Evolutionary conservation across 1,284 basidiomycete genomes (phyloP).

Genomic region (Leccinum glutinopallens): DNA sequence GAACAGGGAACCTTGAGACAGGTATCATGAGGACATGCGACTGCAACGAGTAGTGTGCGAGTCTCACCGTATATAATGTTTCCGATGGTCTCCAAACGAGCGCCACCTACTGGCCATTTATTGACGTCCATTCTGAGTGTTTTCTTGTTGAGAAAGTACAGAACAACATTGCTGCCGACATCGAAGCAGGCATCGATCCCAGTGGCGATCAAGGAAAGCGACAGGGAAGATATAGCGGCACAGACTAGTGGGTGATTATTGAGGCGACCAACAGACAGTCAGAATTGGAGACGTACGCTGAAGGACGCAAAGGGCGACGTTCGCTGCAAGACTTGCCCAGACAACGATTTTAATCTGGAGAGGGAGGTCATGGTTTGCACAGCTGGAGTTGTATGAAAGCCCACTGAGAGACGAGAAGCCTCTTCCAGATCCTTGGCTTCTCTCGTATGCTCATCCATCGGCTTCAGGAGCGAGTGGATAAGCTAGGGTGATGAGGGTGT

Average conservation of each 20-base stretch:
- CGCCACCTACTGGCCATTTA: no score
- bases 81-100: constrained; percentile 68
- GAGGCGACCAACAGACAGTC: no score
- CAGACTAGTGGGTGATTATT: no score
- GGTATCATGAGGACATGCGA: constrained; percentile 13
- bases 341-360: constrained; percentile 73
- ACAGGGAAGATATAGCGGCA: no score
- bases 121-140: no score
- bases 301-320: no score
- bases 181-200: no score
- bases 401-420: constrained; percentile 63
- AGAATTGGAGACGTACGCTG: no score
- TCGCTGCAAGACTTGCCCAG: no score
- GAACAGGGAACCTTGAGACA: constrained; percentile 63
- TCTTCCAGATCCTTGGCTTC: constrained; percentile 71
- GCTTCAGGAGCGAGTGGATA: constrained; percentile 82
- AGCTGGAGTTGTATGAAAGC: constrained; percentile 23
- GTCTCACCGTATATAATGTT: constrained; percentile 84
- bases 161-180: no score
- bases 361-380: constrained; percentile 17
- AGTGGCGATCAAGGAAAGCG: no score
- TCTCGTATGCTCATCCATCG: constrained; percentile 83
- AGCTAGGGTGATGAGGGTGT: constrained; percentile 48
- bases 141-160: no score
- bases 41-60: not conserved